A percentile compares a stretch with the other conserved stretches of the same genome.
These are phyloP conservation scores for Jatropha multifida DNA, from an alignment of 441 rosid species.

Conservation along the genomic window DNA sequence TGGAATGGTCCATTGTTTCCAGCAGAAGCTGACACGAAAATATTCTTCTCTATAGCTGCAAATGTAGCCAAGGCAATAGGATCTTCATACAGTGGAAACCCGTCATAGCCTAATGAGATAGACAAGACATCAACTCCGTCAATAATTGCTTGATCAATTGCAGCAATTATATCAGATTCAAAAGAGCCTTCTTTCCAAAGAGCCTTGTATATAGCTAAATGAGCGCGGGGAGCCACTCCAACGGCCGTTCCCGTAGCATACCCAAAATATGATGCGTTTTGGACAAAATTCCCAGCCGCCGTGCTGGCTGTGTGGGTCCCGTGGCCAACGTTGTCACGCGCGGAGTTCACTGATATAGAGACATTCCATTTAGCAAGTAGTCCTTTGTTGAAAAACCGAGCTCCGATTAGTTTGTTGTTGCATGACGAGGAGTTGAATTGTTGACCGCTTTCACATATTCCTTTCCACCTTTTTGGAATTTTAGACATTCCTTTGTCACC, in stretches of 20 bases:
- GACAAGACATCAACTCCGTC: slow-evolving; percentile 83
- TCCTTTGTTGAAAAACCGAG: slow-evolving; percentile 66
- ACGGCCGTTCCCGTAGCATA: slow-evolving; percentile 66
- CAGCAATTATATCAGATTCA: slow-evolving; percentile 72
- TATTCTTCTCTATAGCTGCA: slow-evolving; percentile 53
- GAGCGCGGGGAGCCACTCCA: slow-evolving; percentile 73
- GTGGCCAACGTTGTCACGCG: slow-evolving; percentile 78
- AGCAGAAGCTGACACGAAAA: slow-evolving; percentile 75
- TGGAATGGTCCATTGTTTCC: slow-evolving; percentile 79
- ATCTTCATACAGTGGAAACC: slow-evolving; percentile 57
- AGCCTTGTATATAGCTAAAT: slow-evolving; percentile 77
- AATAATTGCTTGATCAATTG: slow-evolving; percentile 72
- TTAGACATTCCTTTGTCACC: slow-evolving; percentile 55
- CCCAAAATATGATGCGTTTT: slow-evolving; percentile 54
- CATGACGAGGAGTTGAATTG: slow-evolving; percentile 62
- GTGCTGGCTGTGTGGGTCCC: slow-evolving; percentile 83
- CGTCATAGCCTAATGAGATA: slow-evolving; percentile 58
- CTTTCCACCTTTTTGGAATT: slow-evolving; percentile 65
- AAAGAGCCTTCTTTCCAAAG: slow-evolving; percentile 57
- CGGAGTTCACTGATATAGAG: slow-evolving; percentile 52
- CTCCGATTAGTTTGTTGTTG: slow-evolving; percentile 80
- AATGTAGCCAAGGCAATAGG: slow-evolving; percentile 77
- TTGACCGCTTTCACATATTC: slow-evolving; percentile 62
- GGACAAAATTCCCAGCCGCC: slow-evolving; percentile 65
- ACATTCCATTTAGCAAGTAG: slow-evolving; percentile 32